Base-by-base conservation (phyloP, 2,329 filamentous ascomycete genomes). In the Exophiala calicioides region DNA sequence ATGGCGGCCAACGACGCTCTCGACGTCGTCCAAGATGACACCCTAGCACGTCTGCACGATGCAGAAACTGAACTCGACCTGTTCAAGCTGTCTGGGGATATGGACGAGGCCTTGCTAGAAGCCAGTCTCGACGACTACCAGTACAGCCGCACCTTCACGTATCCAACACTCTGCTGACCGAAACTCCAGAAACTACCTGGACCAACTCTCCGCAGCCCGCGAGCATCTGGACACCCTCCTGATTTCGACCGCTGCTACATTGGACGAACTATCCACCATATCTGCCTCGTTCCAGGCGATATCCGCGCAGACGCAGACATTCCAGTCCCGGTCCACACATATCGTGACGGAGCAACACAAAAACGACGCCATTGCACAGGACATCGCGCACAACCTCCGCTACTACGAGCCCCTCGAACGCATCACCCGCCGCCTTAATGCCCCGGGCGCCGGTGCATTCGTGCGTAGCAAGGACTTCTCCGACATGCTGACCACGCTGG, bases 321-420 rank as follows among this genome's bases (percentile, higher is more conserved):
- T 98, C 71, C 88, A 90, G 64, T 82, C 85, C 35, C 90, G 95
- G 67, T 98, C 93, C 68, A 89, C 96, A 63, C 86, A 88, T 46
- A 76, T 98, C 2, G 72, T 97, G 21, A 75, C 80, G 1, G 90
- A 95, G 60, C 90, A 97, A 69, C 81, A 79, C 59, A 82, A 87
- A 18, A 77, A 96, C 30, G 83, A 88, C 52, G 79, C 78, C 56
- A 77, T 98, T 31, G 89, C 90, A 2, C 82, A 94, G 57, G 85
- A 90, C 48, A 85, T 98, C 46, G 85, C 88, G 19, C 86, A 88
- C 18, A 94, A 96, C 59, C 74, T 96, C n/a, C 84, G 90, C 62
- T 96, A 95, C 68, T 98, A 98, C 66, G 82, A 86, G 15, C 96
- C 95, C 63, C 78, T 98, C 4, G 93, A 98, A 55, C 90, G 85